These are phyloP conservation scores for Colletotrichum simmondsii DNA, from an alignment of 2,329 filamentous ascomycete species.

Conservation along the genomic window DNA sequence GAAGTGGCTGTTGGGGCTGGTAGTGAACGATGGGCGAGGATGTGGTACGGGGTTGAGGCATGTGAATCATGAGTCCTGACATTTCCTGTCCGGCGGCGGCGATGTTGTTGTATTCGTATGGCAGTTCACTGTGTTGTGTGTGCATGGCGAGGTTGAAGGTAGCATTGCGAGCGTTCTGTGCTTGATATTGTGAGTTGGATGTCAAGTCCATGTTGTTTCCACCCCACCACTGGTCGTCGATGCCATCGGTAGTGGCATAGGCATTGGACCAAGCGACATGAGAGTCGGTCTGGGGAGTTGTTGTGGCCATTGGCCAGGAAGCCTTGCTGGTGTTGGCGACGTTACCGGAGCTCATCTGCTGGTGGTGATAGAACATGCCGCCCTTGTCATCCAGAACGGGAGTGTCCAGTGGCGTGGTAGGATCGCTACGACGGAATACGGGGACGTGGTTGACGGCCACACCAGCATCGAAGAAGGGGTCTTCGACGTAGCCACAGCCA, in stretches of 20 bases:
- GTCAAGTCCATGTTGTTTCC: constrained; percentile 43
- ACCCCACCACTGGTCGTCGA: constrained; percentile 45
- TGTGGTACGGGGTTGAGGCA: constrained; percentile 58
- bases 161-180: constrained; percentile 46
- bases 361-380: constrained; percentile 41
- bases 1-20: constrained; percentile 35
- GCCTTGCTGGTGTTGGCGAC: constrained; percentile 37
- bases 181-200: constrained; percentile 41
- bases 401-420: constrained; percentile 52
- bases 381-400: constrained; percentile 46
- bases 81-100: constrained; percentile 44
- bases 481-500: constrained; percentile 49
- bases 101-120: constrained; percentile 50
- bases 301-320: constrained; percentile 38
- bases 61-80: constrained; percentile 63
- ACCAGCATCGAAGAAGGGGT: constrained; percentile 49
- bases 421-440: constrained; percentile 43
- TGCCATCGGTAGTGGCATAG: constrained; percentile 21
- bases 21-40: constrained; percentile 47
- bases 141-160: constrained; percentile 53
- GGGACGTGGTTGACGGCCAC: constrained; percentile 40
- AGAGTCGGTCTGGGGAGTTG: constrained; percentile 28
- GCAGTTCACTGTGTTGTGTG: constrained; percentile 50
- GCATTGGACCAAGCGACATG: constrained; percentile 34
- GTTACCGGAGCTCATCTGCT: constrained; percentile 34